Evolutionary conservation across 2,329 filamentous ascomycete species (phyloP).

Genomic region (Trichophaea hybrida): DNA sequence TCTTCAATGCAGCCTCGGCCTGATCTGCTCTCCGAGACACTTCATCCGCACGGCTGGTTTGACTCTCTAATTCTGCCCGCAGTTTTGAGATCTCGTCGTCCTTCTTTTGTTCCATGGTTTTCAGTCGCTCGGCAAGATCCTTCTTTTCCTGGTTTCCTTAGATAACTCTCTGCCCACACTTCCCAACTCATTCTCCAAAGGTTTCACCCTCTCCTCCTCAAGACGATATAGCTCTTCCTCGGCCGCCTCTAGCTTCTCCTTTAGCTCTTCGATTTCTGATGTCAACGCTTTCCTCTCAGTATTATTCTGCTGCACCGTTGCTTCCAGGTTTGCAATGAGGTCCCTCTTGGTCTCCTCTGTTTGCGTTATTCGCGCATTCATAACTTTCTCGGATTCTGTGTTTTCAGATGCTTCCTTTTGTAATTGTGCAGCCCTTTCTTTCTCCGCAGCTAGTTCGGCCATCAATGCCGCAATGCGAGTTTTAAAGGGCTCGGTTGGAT

Average conservation of each 20-base stretch:
- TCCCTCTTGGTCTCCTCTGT: conserved; percentile 86
- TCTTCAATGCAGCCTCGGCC: conserved; percentile 1
- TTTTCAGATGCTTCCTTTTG: conserved; percentile 54
- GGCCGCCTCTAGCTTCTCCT: conserved; percentile 65
- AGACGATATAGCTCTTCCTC: conserved; percentile 86
- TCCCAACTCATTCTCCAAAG: conserved; percentile 41
- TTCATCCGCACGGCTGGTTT: conserved; percentile 10
- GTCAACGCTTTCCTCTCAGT: conserved; percentile 73
- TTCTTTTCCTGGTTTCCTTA: conserved; percentile 41
- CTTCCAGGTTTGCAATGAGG: conserved; percentile 85
- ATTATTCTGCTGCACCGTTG: conserved; percentile 74
- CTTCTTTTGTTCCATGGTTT: conserved; percentile 35
- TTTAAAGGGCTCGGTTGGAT: neutral
- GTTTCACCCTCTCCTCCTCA: conserved; percentile 62
- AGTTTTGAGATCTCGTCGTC: conserved; percentile 43
- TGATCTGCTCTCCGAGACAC: conserved; percentile 6
- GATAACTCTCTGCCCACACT: conserved; percentile 16
- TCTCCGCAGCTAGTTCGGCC: conserved; percentile 60
- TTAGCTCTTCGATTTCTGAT: conserved; percentile 61
- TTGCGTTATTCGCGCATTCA: conserved; percentile 61
- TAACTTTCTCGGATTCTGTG: conserved; percentile 38
- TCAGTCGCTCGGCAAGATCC: conserved; percentile 33
- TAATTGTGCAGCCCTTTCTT: conserved; percentile 49
- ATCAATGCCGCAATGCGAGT: conserved; percentile 52
- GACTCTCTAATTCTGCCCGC: conserved; percentile 39